Evolutionary conservation across 2,329 filamentous ascomycete species (phyloP).

Genomic region (Polytolypa hystricis): DNA sequence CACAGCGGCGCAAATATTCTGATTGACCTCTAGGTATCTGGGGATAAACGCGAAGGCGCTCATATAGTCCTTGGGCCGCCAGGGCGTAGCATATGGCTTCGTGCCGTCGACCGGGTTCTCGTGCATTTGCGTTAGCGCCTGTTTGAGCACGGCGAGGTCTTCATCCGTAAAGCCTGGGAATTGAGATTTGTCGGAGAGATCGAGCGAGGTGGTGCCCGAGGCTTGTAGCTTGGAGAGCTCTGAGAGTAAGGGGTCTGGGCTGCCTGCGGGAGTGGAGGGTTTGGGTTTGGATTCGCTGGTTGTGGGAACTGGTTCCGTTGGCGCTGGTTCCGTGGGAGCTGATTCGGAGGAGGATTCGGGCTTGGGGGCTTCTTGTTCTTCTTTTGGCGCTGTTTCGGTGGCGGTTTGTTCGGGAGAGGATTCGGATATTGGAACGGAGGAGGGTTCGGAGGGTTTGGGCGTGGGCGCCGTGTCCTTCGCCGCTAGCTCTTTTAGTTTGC

Average conservation of each 20-base stretch:
- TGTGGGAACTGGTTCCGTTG: too few species aligned
- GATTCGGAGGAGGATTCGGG: not conserved
- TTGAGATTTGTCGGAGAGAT: too few species aligned
- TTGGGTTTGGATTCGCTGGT: not conserved
- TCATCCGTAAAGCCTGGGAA: constrained; percentile 39
- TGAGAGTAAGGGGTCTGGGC: constrained; percentile 1
- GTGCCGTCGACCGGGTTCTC: constrained; percentile 65
- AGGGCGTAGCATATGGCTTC: constrained; percentile 87
- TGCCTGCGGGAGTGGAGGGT: not conserved
- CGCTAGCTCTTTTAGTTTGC: constrained; percentile 33
- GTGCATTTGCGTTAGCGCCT: constrained; percentile 52
- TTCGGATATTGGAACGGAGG: not conserved
- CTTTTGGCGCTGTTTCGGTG: constrained; percentile 3
- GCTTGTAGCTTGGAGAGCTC: too few species aligned
- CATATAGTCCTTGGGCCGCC: constrained; percentile 80
- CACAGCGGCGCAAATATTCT: constrained; percentile 89
- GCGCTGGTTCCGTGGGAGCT: constrained; percentile 1
- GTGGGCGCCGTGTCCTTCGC: constrained; percentile 3
- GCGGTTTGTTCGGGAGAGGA: not conserved
- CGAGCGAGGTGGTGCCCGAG: too few species aligned
- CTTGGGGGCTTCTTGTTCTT: not conserved
- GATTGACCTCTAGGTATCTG: constrained; percentile 92
- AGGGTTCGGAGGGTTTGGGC: not conserved
- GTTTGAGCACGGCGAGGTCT: constrained; percentile 36
- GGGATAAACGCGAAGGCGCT: constrained; percentile 89